Conservation (phyloP, 805 yeast genomes). For the Myxozyma neotropica region DNA sequence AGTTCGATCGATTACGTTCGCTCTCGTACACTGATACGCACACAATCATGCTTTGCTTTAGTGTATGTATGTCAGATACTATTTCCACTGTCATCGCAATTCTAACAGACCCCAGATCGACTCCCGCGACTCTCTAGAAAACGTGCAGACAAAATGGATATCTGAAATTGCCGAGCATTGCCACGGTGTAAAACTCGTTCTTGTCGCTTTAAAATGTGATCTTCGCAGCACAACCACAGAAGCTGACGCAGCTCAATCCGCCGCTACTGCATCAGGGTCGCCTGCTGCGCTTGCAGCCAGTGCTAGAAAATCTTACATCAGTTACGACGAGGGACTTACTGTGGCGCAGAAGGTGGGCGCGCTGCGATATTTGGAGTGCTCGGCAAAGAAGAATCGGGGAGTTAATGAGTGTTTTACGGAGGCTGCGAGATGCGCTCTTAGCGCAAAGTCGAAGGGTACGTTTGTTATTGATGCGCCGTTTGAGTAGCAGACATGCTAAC, state of each 20-base stretch:
- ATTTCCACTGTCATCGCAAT: background rate
- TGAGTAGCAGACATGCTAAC: background rate
- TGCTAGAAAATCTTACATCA: slow-evolving; percentile 56
- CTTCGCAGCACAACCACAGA: slow-evolving; percentile 50
- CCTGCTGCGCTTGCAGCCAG: slow-evolving; percentile 40
- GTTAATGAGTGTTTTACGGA: slow-evolving; percentile 99
- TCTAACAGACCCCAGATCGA: slow-evolving; percentile 64
- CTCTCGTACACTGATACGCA: slow-evolving; percentile 93
- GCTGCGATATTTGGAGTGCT: slow-evolving; percentile 89
- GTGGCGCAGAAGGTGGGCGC: slow-evolving; percentile 95
- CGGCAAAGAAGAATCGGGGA: slow-evolving; percentile 94
- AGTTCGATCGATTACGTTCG: slow-evolving; percentile 90
- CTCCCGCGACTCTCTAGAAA: slow-evolving; percentile 89
- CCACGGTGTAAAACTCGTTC: slow-evolving; percentile 89
- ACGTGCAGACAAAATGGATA: slow-evolving; percentile 95
- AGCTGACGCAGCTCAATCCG: slow-evolving; percentile 38
- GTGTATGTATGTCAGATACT: slow-evolving; percentile 11
- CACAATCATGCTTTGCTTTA: slow-evolving; percentile 91
- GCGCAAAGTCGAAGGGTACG: slow-evolving; percentile 77
- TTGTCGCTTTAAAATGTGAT: slow-evolving; percentile 95
- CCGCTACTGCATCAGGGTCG: slow-evolving; percentile 33
- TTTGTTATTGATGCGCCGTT: background rate
- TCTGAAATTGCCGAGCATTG: slow-evolving; percentile 97
- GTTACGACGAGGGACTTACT: slow-evolving; percentile 90
- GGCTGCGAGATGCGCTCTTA: slow-evolving; percentile 95